Evolutionary conservation across 2,329 filamentous ascomycete species (phyloP), one percentile per base, ranked within the genome.

Genomic region (Pseudogymnoascus sp.): DNA sequence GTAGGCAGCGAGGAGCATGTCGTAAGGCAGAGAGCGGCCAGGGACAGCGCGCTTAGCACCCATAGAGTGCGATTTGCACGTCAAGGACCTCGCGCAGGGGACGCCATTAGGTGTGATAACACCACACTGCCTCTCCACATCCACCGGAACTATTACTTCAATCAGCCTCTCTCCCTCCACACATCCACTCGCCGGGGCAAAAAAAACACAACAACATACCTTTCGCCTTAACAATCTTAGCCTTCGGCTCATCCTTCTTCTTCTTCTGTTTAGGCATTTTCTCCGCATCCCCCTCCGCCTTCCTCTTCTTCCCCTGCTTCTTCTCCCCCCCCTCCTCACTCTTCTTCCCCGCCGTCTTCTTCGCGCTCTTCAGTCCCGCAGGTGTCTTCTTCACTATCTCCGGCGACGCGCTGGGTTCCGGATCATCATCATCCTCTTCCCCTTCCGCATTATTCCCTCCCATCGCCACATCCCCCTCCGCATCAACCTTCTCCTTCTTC

Each of bases 1-100:
- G 71, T 94, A 94, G 6, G 89, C 88, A 12, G 89, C 87, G 38
- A 97, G 81, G 40, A 97, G 79, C 88, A 96, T 94, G 74, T 96
- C 92, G 72, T 97, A 97, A 1, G 92, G 92, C 65, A 96, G 77
- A 50, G 90, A 94, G 65, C 92, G 83, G 0, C 92, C 92, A 4
- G 91, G 89, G 2, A 97, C 92, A 0, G 89, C 89, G 69, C 92
- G 83, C 76, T 97, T 97, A 4, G 92, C 89, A 10, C 92, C 92
- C 92, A 97, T 96, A n/a, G 84, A 88, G 68, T 97, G 92, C 65
- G 89, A 93, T 77, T 97, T 97, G 80, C 92, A 97, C 0, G 92
- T 97, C 64, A 97, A 77, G 3, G 91, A 95, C 63, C 92, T 81
- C 10, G 92, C 92, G 73, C 92, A 97, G 62, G 89, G 89, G 65